A percentile compares a stretch with the other conserved stretches of the same genome.
Conservation (phyloP, 768 basidiomycete genomes). For the Tulasnella sp. region DNA sequence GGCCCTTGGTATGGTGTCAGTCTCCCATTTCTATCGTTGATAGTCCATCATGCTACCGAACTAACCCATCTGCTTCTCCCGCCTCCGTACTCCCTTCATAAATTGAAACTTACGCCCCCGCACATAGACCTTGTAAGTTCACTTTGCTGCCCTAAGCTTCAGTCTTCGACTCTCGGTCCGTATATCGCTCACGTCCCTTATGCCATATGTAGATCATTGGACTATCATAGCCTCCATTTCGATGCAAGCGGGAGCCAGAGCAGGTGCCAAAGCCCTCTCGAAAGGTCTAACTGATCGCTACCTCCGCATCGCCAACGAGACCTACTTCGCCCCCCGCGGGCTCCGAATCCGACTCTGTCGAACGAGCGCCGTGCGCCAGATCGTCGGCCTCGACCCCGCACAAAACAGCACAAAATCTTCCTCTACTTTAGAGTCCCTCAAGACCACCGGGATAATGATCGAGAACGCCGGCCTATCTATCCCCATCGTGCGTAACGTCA, state of each 20-base stretch:
- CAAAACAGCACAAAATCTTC: not conserved
- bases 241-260: slow-evolving; percentile 4
- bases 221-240: not conserved
- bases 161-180: too few species aligned
- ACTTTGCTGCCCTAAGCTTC: too few species aligned
- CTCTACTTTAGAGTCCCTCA: not conserved
- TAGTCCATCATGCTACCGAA: not conserved
- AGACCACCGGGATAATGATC: too few species aligned
- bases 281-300: slow-evolving; percentile 15
- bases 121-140: too few species aligned
- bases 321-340: slow-evolving; percentile 13
- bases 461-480: not conserved
- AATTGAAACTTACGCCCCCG: too few species aligned
- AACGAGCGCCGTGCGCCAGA: slow-evolving; percentile 5
- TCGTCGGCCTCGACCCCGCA: slow-evolving; percentile 1
- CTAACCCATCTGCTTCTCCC: too few species aligned
- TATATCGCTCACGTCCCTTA: too few species aligned
- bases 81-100: too few species aligned
- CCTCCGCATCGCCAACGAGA: slow-evolving; percentile 9
- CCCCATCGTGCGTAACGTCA: not conserved
- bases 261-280: slow-evolving; percentile 7
- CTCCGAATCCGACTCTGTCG: slow-evolving; percentile 6
- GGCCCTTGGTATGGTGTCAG: slow-evolving; percentile 14
- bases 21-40: too few species aligned
- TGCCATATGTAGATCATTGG: too few species aligned